Evolutionary conservation across 768 basidiomycete genomes (phyloP).

Genomic region (Lactarius psammicola): DNA sequence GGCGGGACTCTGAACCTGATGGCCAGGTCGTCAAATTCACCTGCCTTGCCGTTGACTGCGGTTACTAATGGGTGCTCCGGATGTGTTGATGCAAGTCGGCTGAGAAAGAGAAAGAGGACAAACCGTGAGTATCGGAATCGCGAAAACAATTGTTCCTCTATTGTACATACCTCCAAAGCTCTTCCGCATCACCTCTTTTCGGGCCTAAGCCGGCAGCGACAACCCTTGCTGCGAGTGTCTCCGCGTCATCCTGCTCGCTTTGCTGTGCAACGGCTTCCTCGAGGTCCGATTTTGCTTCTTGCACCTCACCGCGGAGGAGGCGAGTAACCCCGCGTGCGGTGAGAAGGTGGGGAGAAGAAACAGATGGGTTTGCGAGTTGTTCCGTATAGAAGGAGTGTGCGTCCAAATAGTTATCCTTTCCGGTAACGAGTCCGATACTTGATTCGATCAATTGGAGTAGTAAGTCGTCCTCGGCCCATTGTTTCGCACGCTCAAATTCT

Average conservation of each 20-base stretch:
- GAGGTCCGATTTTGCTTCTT: conserved; percentile 75
- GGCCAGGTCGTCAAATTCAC: conserved; percentile 60
- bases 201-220: conserved; percentile 60
- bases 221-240: conserved; percentile 64
- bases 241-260: conserved; percentile 50
- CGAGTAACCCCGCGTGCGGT: conserved; percentile 79
- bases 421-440: conserved; percentile 69
- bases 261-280: conserved; percentile 69
- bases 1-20: conserved; percentile 63
- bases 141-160: conserved; percentile 10
- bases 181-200: conserved; percentile 63
- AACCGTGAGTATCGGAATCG: conserved; percentile 21
- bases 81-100: conserved; percentile 48
- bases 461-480: conserved; percentile 86
- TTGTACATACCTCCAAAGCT: conserved; percentile 63
- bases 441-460: conserved; percentile 90
- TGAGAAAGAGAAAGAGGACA: conserved; percentile 30
- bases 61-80: conserved; percentile 67
- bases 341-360: conserved; percentile 70
- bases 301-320: conserved; percentile 70
- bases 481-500: conserved; percentile 79
- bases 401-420: conserved; percentile 62
- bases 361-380: conserved; percentile 76
- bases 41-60: conserved; percentile 59
- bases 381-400: conserved; percentile 72